These are phyloP conservation scores for Trypanosoma scelopori DNA, from an alignment of 208 protist species.

Conservation along the genomic window DNA sequence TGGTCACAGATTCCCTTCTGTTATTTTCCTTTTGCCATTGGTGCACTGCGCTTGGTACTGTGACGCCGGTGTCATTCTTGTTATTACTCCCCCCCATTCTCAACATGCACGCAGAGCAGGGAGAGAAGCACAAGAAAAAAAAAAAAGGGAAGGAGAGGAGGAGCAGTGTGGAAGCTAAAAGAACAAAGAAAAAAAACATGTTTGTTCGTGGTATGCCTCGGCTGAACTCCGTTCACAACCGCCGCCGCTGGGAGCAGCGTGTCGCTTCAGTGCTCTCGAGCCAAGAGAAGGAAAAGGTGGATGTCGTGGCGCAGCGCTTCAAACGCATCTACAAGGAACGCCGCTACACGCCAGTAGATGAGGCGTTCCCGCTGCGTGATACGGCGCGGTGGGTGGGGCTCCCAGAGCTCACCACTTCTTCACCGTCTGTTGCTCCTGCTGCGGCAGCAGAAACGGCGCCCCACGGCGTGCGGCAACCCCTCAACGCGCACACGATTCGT, in stretches of 20 bases:
- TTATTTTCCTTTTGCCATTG: too few species aligned
- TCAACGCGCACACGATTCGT: conserved; percentile 46
- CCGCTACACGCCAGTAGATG: conserved; percentile 79
- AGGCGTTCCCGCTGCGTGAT: conserved; percentile 74
- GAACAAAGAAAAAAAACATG: conserved; percentile 20
- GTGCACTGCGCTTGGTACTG: too few species aligned
- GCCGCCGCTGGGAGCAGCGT: conserved; percentile 88
- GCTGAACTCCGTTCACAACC: conserved; percentile 46
- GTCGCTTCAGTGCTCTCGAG: conserved; percentile 71
- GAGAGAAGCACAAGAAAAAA: too few species aligned
- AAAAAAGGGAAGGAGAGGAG: too few species aligned
- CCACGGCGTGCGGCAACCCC: conserved; percentile 35
- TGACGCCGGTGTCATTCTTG: too few species aligned
- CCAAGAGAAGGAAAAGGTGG: conserved; percentile 52
- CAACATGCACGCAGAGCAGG: too few species aligned
- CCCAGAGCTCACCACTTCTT: background rate
- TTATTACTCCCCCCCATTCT: too few species aligned
- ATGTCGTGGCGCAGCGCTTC: conserved; percentile 72
- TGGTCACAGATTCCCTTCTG: too few species aligned
- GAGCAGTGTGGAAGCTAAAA: too few species aligned
- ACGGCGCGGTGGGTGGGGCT: conserved; percentile 35
- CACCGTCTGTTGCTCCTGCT: background rate
- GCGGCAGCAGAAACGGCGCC: background rate
- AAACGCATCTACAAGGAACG: conserved; percentile 83
- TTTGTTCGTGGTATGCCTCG: conserved; percentile 4